Evolutionary conservation across 108 stramenopile species (phyloP), one percentile per base, ranked within the genome.

Genomic region (Discostella pseudostelligera): DNA sequence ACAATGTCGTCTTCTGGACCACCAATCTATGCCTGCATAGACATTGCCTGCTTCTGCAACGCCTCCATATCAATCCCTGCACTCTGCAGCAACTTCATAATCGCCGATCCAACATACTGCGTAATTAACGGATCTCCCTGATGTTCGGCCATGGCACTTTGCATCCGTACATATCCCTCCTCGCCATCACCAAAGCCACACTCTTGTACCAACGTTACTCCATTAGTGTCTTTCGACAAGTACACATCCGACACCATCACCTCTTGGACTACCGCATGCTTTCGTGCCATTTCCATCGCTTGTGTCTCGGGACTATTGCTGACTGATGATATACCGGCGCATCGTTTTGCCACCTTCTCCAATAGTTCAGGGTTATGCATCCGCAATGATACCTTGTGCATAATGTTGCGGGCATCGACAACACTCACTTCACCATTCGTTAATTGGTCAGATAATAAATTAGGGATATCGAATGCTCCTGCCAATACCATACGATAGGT

Each of bases 101-200:
- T 95, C 50, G 83, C 82, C 29, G 80, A 59, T 10, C 86, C 81
- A 19, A 89, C 84, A 67, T 95, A 95, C 70, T 95, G 87, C 53
- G 76, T 62, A 9, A 91, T 83, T 47, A 95, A 61, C 7, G 94
- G 94, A 80, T 95, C 94, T 28, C 65, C 78, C 79, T 95, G 90
- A 65, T 90, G 86, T 35, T 92, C 89, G 11, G 87, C 85, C 84
- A 95, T 84, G 54, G 81, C 79, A 60, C 83, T 79, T 74, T 95
- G 94, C 83, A 95, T 78, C 11, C 59, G 57, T 4, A 92, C 89
- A 59, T 95, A 95, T 8, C 89, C 94, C 46, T 86, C 65, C 20
- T 82, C 79, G 20, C 87, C 88, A 8, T 62, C 49, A 1, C 82
- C 89, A 75, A 90, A 94, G 24, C 93, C 94, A 39, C 70, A 68